A percentile compares a stretch with the other conserved stretches of the same genome.
Conservation (phyloP, 2,329 filamentous ascomycete species). For the Dryadomyces quercivorus region DNA sequence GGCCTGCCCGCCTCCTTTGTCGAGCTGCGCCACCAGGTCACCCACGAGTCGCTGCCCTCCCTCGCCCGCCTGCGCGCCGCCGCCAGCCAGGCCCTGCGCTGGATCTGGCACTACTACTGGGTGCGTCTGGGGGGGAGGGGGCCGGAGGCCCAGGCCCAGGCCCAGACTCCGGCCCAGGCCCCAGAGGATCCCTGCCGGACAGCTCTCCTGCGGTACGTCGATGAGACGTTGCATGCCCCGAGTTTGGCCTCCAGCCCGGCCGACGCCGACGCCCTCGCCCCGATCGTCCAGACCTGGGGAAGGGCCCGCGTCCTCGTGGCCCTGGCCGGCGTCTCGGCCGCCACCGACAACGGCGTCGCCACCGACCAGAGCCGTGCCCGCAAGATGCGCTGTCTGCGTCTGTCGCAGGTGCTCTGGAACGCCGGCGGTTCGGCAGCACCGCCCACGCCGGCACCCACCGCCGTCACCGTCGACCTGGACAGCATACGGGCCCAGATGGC, state of each 20-base stretch:
- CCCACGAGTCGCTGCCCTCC: conserved; percentile 76
- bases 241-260: background rate
- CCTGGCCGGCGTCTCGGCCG: background rate
- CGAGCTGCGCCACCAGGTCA: conserved; percentile 79
- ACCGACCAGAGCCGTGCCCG: background rate
- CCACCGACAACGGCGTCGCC: conserved; percentile 4
- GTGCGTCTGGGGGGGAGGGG: conserved; percentile 24
- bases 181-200: conserved; percentile 6
- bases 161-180: no score
- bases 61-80: conserved; percentile 60
- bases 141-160: background rate
- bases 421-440: background rate
- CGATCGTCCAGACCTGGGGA: conserved; percentile 18
- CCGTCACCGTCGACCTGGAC: conserved; percentile 5
- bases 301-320: conserved; percentile 7
- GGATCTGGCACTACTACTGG: conserved; percentile 93
- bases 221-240: background rate
- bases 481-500: conserved; percentile 5
- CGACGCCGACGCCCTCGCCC: conserved; percentile 2
- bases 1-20: conserved; percentile 69
- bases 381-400: conserved; percentile 16
- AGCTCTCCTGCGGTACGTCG: conserved; percentile 26
- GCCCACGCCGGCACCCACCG: background rate
- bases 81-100: conserved; percentile 57
- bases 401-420: conserved; percentile 13